Base-by-base conservation (phyloP, 1,139 yeast species). In the Pichia sp. region DNA sequence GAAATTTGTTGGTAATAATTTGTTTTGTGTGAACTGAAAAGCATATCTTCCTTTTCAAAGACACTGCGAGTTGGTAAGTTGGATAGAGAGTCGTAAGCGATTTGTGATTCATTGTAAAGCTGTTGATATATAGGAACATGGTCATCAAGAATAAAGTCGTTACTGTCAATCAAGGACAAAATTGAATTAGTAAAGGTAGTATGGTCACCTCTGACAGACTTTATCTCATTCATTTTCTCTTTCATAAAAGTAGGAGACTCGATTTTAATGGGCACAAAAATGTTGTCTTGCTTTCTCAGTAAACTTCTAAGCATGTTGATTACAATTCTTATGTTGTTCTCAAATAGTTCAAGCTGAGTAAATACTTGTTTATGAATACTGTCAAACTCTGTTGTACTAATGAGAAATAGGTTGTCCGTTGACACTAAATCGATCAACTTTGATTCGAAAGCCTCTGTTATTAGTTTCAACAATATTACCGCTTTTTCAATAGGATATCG, bases 211-310 rank as follows among this genome's bases (percentile, higher is more conserved):
- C 91, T 72, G 56, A 88, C 78, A 0, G 66, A 61, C 8, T 64
- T 65, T 2, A 86, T 62, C 37, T 74, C 71, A 1, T 67, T 71
- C 1, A 87, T 57, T 40, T 82, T 70, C 2, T 76, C 78, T 56
- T 73, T 75, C 8, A 86, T 62, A 18, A 65, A 67, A 0, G 63
- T 63, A 2, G 71, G 66, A 19, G 82, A 76, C 36, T 73, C 72
- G 16, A 88, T 74, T 57, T 83, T 78, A 18, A 88, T 79, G 26
- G 85, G 77, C 31, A 85, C 76, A 63, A 86, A 86, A 57, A 82
- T 83, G 53, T 87, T 95, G 16, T 82, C 80, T 46, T 95, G 72
- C 62, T 83, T 87, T 55, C 97, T 74, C 37, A 87, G 72, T 12
- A 87, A 69, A 58, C 90, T 97, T 58, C 98, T 75, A 0, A 89